A percentile compares a stretch with the other conserved stretches of the same genome.
Conservation (phyloP, 345 rosid species). For the Raphanus raphanistrum region DNA sequence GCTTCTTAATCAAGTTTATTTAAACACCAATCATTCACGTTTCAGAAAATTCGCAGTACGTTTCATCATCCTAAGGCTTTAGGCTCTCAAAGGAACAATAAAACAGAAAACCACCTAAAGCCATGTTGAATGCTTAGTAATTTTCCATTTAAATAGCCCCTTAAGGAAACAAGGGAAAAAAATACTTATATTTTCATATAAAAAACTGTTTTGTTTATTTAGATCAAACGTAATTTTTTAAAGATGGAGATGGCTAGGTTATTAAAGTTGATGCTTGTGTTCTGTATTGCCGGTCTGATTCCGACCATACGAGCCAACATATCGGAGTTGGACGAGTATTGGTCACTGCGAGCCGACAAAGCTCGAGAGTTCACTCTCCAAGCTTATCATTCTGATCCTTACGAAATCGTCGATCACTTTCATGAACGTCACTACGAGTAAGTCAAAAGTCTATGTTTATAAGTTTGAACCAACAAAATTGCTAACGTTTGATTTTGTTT, state of each 20-base stretch:
- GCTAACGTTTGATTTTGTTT: slow-evolving; percentile 7
- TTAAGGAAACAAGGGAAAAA: background rate
- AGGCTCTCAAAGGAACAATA: slow-evolving; percentile 14
- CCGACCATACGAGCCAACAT: slow-evolving; percentile 41
- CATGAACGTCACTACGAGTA: slow-evolving; percentile 52
- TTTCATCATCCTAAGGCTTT: slow-evolving; percentile 34
- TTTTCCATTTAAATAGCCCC: slow-evolving; percentile 11
- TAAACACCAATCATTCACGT: slow-evolving; percentile 27
- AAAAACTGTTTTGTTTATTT: background rate
- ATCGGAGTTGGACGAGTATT: slow-evolving; percentile 54
- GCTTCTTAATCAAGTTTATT: slow-evolving; percentile 20
- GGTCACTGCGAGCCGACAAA: slow-evolving; percentile 46
- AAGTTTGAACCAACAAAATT: background rate
- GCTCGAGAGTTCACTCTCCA: slow-evolving; percentile 41
- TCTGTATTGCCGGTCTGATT: slow-evolving; percentile 36
- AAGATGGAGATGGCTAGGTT: slow-evolving; percentile 39
- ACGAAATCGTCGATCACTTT: slow-evolving; percentile 46
- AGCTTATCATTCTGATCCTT: slow-evolving; percentile 59
- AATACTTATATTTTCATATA: background rate
- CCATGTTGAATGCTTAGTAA: slow-evolving; percentile 34
- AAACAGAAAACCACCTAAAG: slow-evolving; percentile 17
- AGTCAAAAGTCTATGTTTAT: slow-evolving; percentile 17
- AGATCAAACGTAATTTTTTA: background rate
- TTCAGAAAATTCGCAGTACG: slow-evolving; percentile 24
- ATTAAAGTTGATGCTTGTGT: slow-evolving; percentile 29